Evolutionary conservation across 2,329 filamentous ascomycete species (phyloP).

Genomic region (Fusarium austroafricanum): DNA sequence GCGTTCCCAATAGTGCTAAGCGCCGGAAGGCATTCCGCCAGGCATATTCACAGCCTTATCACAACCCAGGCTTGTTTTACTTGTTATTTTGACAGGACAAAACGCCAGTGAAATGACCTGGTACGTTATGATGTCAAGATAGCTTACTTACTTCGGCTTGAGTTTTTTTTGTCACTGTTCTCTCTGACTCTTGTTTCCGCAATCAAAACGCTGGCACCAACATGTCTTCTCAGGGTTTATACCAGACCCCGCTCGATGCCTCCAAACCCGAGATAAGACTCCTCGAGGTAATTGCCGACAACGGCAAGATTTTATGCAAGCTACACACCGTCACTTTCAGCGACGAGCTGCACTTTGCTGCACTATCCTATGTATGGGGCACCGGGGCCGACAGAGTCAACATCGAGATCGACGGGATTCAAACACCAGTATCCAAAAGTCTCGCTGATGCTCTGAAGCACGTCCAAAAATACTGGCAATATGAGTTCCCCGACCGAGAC

Average conservation of each 20-base stretch:
- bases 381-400: neutral
- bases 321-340: neutral
- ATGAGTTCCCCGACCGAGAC: neutral
- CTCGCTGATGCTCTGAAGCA: neutral
- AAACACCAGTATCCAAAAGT: neutral
- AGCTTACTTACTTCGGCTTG: too few relatives aligned
- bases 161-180: too few relatives aligned
- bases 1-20: neutral
- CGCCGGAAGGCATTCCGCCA: neutral
- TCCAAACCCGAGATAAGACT: constrained; percentile 1
- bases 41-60: neutral
- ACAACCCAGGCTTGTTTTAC: neutral
- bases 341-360: neutral
- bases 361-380: constrained; percentile 1
- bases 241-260: neutral
- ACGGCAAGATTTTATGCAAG: neutral
- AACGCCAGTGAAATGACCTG: too few relatives aligned
- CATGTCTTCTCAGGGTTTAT: neutral
- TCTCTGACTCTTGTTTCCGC: too few relatives aligned
- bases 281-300: neutral
- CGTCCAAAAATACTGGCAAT: neutral
- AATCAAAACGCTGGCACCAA: neutral
- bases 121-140: too few relatives aligned
- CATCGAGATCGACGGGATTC: neutral
- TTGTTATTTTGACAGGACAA: too few relatives aligned